Conservation (phyloP, 2,329 filamentous ascomycete species). For the Cryphonectria carpinicola region DNA sequence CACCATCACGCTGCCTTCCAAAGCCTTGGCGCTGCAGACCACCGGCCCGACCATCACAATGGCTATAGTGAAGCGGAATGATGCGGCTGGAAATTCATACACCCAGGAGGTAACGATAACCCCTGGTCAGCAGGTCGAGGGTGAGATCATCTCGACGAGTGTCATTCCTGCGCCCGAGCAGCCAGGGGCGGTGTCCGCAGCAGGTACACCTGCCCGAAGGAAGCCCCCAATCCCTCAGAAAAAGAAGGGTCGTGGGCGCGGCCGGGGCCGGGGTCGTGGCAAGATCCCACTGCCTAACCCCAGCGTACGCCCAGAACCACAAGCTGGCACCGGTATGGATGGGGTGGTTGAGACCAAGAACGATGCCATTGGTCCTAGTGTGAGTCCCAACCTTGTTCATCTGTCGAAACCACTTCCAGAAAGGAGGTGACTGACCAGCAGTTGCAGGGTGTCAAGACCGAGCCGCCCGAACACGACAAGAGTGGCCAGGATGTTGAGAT, state of each 20-base stretch:
- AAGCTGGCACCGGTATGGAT: slow-evolving; percentile 41
- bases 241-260: slow-evolving; percentile 65
- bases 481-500: slow-evolving; percentile 56
- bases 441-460: slow-evolving; percentile 44
- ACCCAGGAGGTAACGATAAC: slow-evolving; percentile 82
- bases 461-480: slow-evolving; percentile 51
- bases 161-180: slow-evolving; percentile 60
- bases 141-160: slow-evolving; percentile 73
- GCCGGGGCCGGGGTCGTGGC: slow-evolving; percentile 70
- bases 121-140: slow-evolving; percentile 78
- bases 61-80: slow-evolving; percentile 77
- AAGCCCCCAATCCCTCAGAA: slow-evolving; percentile 78
- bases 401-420: background rate
- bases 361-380: slow-evolving; percentile 44
- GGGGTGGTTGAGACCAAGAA: slow-evolving; percentile 45
- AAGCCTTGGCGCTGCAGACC: slow-evolving; percentile 49
- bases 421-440: slow-evolving; percentile 29
- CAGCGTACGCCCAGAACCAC: slow-evolving; percentile 37
- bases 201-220: slow-evolving; percentile 53
- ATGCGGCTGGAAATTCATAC: slow-evolving; percentile 79
- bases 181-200: slow-evolving; percentile 53
- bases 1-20: slow-evolving; percentile 60
- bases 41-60: slow-evolving; percentile 67
- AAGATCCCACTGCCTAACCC: slow-evolving; percentile 42
- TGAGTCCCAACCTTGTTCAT: slow-evolving; percentile 34